These are phyloP conservation scores for Chrysoporthe puriensis DNA, from an alignment of 2,329 filamentous ascomycete species.

Conservation along the genomic window DNA sequence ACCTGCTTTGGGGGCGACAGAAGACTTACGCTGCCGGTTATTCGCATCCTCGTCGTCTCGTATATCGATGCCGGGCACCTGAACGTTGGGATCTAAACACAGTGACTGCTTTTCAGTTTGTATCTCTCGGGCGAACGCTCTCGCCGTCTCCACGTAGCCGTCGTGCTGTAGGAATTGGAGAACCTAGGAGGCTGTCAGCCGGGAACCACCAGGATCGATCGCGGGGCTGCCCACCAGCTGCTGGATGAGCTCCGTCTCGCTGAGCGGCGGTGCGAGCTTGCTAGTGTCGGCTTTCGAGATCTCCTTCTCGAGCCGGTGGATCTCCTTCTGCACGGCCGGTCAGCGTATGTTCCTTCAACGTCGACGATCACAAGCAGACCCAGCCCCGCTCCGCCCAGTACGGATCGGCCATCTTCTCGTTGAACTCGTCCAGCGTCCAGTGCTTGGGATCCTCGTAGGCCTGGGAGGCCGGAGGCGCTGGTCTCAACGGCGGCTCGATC, in stretches of 20 bases:
- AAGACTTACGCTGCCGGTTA: slow-evolving; percentile 77
- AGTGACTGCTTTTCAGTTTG: slow-evolving; percentile 73
- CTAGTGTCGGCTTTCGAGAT: slow-evolving; percentile 62
- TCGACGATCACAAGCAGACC: slow-evolving; percentile 28
- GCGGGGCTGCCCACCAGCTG: slow-evolving; percentile 61
- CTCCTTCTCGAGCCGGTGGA: slow-evolving; percentile 58
- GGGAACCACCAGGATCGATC: neutral
- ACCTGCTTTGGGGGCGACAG: neutral
- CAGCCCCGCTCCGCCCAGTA: slow-evolving; percentile 27
- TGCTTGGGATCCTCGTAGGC: neutral
- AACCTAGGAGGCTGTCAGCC: slow-evolving; percentile 44
- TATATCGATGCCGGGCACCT: slow-evolving; percentile 65
- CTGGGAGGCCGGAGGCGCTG: neutral
- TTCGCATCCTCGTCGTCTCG: slow-evolving; percentile 85
- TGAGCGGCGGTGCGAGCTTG: slow-evolving; percentile 63
- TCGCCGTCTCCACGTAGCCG: slow-evolving; percentile 91
- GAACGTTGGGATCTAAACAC: slow-evolving; percentile 56
- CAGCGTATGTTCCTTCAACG: neutral
- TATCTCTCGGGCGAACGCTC: slow-evolving; percentile 84
- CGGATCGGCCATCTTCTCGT: slow-evolving; percentile 19
- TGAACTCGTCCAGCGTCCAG: neutral
- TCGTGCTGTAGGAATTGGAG: slow-evolving; percentile 92
- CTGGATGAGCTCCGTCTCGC: slow-evolving; percentile 80
- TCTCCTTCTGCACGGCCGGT: slow-evolving; percentile 56
- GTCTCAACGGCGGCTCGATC: neutral